Evolutionary conservation across 1,284 basidiomycete genomes (phyloP).

Genomic region (Pyrrhoderma lamaoense): DNA sequence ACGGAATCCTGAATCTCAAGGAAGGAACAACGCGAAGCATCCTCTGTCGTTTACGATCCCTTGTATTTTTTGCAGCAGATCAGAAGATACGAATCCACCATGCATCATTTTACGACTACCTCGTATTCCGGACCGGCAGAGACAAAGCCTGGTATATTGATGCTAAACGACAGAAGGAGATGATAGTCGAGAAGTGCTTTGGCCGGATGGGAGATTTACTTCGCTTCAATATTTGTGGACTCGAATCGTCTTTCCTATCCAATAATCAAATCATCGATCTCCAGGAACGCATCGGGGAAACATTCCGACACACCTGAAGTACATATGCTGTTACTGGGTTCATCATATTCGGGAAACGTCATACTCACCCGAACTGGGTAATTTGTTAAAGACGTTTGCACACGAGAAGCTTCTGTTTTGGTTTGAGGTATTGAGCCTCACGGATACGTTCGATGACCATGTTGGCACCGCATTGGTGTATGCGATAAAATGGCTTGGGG

Average conservation of each 20-base stretch:
- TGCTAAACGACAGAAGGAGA: not conserved
- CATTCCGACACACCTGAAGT: constrained; percentile 9
- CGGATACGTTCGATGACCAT: not conserved
- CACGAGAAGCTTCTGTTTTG: not conserved
- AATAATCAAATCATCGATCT: constrained; percentile 18
- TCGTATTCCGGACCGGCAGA: not conserved
- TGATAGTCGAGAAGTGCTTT: constrained; percentile 21
- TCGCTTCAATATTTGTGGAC: constrained; percentile 20
- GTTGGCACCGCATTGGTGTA: not conserved
- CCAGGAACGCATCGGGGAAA: not conserved
- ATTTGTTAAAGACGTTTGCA: not conserved
- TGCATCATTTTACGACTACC: constrained; percentile 1
- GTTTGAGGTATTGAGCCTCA: constrained; percentile 4
- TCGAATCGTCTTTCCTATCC: constrained; percentile 15
- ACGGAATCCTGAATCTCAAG: not conserved
- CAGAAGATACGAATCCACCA: not conserved
- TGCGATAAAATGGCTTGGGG: too few relatives aligned
- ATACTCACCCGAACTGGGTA: not conserved
- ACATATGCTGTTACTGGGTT: constrained; percentile 16
- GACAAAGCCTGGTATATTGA: too few relatives aligned
- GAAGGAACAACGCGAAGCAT: not conserved
- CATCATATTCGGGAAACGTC: not conserved
- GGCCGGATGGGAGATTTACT: constrained; percentile 6
- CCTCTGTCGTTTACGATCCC: not conserved
- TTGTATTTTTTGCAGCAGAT: not conserved